phyloP scores from a whole-genome alignment of 345 rosid genomes.

The Populus pruinosa region DNA sequence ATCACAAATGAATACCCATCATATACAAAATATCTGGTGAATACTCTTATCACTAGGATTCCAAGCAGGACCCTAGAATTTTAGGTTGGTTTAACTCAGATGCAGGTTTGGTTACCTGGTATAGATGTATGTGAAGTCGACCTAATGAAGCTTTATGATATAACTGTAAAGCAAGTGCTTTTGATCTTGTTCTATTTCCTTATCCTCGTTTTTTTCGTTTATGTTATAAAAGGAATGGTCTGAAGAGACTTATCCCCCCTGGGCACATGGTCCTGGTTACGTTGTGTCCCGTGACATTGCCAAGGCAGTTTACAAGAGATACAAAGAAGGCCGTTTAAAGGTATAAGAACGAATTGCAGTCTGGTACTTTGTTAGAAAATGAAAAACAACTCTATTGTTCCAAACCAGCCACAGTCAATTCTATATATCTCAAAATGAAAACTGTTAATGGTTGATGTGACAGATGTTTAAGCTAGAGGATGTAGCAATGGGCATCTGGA shows the following conservation, averaged over 20 bases:
- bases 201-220: background rate
- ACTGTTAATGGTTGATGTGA: background rate
- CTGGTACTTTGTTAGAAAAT: background rate
- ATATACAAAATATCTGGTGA: background rate
- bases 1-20: background rate
- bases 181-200: background rate
- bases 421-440: background rate
- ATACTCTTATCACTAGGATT: background rate
- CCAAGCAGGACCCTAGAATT: background rate
- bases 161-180: background rate
- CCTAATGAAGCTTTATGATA: background rate
- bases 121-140: background rate
- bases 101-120: background rate
- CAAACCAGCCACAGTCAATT: background rate
- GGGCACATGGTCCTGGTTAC: constrained; percentile 98
- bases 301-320: constrained; percentile 50
- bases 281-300: constrained; percentile 81
- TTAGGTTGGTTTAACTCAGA: background rate
- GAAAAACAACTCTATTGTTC: background rate
- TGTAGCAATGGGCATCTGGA: constrained; percentile 98
- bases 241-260: constrained; percentile 73
- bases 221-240: constrained; percentile 66
- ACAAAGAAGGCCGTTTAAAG: constrained; percentile 57
- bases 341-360: constrained; percentile 29
- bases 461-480: constrained; percentile 99